Conservation (phyloP, 2,329 filamentous ascomycete species). For the Aphanoascus verrucosus region DNA sequence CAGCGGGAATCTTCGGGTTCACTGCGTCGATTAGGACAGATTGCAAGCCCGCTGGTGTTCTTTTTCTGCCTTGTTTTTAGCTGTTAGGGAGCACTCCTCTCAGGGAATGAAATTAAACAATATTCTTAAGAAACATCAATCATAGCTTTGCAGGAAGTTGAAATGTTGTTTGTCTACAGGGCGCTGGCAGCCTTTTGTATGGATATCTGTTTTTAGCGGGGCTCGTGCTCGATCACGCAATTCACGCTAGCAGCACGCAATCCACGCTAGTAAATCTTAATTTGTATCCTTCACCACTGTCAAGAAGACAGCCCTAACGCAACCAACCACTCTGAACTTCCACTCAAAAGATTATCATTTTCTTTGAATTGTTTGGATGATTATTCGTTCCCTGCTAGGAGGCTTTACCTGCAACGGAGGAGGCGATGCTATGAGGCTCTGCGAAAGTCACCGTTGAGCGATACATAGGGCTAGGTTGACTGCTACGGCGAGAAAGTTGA, state of each 20-base stretch:
- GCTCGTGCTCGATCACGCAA: constrained; percentile 7
- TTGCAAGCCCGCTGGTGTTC: background rate
- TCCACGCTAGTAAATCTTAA: constrained; percentile 7
- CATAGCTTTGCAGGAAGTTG: background rate
- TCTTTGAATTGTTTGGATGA: too few relatives aligned
- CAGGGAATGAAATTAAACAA: background rate
- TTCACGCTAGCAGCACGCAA: constrained; percentile 12
- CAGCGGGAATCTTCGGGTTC: background rate
- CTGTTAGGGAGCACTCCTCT: constrained; percentile 1
- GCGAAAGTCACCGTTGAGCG: too few relatives aligned
- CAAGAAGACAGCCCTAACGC: background rate
- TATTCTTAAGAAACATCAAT: background rate
- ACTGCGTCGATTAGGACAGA: background rate
- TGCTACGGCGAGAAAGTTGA: too few relatives aligned
- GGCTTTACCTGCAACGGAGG: too few relatives aligned
- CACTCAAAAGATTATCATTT: background rate
- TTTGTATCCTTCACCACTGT: background rate
- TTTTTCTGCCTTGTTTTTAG: constrained; percentile 1
- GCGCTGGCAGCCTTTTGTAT: constrained; percentile 2
- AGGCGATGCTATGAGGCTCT: too few relatives aligned
- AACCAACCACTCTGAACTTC: background rate
- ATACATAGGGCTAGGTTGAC: too few relatives aligned
- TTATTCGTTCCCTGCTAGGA: background rate
- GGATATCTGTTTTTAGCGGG: background rate
- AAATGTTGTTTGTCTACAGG: background rate